Percentiles rank a stretch among this genome's conserved stretches.
phyloP scores from a whole-genome alignment of 768 basidiomycete species.

The Boletus pseudopeckii region DNA sequence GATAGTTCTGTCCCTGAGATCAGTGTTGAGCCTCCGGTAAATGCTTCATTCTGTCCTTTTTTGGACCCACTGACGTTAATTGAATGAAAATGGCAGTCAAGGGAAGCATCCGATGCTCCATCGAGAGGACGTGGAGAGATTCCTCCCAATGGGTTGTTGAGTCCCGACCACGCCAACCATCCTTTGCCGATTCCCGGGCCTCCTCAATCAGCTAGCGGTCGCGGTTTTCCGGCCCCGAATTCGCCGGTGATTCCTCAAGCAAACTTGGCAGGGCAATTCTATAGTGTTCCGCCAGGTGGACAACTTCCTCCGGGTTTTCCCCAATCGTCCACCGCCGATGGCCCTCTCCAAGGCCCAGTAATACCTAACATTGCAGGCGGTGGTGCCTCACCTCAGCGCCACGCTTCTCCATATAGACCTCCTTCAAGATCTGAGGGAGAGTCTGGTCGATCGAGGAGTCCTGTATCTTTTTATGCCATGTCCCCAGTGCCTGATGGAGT shows the following conservation, averaged over 20 bases:
- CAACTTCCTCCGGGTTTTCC: constrained; percentile 13
- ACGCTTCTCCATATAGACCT: constrained; percentile 7
- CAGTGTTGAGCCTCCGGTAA: constrained; percentile 31
- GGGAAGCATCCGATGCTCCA: constrained; percentile 32
- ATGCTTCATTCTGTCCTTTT: constrained; percentile 6
- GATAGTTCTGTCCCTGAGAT: constrained; percentile 36
- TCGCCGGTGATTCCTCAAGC: constrained; percentile 5
- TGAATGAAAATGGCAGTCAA: constrained; percentile 21
- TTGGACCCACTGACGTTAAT: constrained; percentile 13
- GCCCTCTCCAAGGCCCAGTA: constrained; percentile 19
- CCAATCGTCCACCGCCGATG: not conserved
- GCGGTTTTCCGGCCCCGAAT: constrained; percentile 13
- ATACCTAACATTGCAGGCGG: constrained; percentile 17
- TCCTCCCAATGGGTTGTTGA: constrained; percentile 20
- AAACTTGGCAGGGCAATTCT: constrained; percentile 15
- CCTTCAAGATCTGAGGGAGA: constrained; percentile 21
- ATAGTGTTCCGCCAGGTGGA: constrained; percentile 7
- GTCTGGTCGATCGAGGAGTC: constrained; percentile 16
- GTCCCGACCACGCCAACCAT: constrained; percentile 31
- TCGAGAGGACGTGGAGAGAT: constrained; percentile 22
- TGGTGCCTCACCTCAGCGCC: constrained; percentile 8
- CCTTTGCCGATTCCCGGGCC: constrained; percentile 26
- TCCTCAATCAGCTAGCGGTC: constrained; percentile 7
- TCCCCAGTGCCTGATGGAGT: constrained; percentile 26
- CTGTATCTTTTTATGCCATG: constrained; percentile 23